Evolutionary conservation across 208 protist species (phyloP).

Genomic region (Naegleria fowleri): DNA sequence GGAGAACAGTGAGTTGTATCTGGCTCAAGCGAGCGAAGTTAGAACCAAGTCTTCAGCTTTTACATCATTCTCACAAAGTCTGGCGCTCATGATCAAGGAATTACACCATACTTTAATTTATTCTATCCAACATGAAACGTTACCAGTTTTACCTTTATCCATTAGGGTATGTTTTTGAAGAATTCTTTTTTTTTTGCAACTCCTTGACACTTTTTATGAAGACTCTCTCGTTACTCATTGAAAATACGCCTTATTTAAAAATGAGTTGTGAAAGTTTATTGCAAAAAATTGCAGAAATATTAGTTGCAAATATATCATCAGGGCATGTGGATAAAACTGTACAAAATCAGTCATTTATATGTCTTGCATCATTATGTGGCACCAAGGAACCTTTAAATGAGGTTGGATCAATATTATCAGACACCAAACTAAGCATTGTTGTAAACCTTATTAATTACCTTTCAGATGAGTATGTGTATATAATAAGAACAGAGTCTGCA

Average conservation of each 20-base stretch:
- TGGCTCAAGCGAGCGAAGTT: background rate
- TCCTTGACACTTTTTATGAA: too few species aligned
- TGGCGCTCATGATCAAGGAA: background rate
- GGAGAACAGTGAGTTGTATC: background rate
- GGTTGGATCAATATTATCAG: background rate
- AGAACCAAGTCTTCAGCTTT: background rate
- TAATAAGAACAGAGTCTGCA: background rate
- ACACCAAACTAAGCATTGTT: background rate
- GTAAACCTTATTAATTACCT: background rate
- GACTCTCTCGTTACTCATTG: background rate
- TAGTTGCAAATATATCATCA: background rate
- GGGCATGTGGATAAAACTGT: background rate
- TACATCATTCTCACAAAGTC: slow-evolving; percentile 11
- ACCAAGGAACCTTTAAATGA: background rate
- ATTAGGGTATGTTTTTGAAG: background rate
- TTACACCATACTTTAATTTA: background rate
- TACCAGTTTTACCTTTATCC: background rate
- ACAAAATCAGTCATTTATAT: background rate
- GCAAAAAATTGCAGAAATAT: background rate
- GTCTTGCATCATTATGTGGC: background rate
- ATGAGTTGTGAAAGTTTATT: background rate
- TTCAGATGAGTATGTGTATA: background rate
- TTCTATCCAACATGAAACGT: background rate
- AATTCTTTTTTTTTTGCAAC: too few species aligned
- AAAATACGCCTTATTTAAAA: background rate